A percentile compares a stretch with the other conserved stretches of the same genome.
phyloP scores from a whole-genome alignment of 2,329 filamentous ascomycete genomes.

The Emericellopsis atlantica region DNA sequence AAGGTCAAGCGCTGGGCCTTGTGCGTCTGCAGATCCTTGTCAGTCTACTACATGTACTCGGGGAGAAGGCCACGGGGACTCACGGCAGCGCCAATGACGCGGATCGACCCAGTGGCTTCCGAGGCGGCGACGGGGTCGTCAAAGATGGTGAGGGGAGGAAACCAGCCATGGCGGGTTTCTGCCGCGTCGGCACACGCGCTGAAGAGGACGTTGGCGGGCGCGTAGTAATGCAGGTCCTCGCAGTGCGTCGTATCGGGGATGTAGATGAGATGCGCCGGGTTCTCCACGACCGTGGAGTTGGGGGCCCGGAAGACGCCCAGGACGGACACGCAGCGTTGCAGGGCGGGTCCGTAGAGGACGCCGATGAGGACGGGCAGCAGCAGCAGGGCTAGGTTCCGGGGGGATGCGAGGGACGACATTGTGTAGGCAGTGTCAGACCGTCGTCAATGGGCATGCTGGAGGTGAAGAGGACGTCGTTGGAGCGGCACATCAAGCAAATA shows the following conservation, averaged over 20 bases:
- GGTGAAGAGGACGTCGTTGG: no score
- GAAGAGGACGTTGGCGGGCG: constrained; percentile 33
- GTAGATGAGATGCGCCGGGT: neutral
- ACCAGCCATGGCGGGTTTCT: constrained; percentile 33
- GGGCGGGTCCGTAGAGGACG: no score
- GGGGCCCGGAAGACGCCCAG: no score
- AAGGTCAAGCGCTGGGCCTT: constrained; percentile 31
- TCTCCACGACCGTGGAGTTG: no score
- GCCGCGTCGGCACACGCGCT: constrained; percentile 39
- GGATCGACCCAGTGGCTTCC: constrained; percentile 28
- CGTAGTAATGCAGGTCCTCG: constrained; percentile 47
- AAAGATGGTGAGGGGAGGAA: constrained; percentile 31
- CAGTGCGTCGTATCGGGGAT: constrained; percentile 42
- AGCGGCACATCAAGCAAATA: no score
- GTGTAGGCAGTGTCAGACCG: no score
- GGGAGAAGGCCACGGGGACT: neutral
- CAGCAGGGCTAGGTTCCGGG: no score
- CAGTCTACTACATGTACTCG: neutral
- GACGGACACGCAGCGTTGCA: no score
- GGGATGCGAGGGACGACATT: no score
- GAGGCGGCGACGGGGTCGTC: constrained; percentile 21
- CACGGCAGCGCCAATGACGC: constrained; percentile 41
- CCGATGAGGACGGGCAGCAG: no score
- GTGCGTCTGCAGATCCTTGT: constrained; percentile 21
- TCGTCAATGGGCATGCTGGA: no score